Evolutionary conservation across 257 asterid genomes (phyloP).

Genomic region (Penstemon davidsonii): DNA sequence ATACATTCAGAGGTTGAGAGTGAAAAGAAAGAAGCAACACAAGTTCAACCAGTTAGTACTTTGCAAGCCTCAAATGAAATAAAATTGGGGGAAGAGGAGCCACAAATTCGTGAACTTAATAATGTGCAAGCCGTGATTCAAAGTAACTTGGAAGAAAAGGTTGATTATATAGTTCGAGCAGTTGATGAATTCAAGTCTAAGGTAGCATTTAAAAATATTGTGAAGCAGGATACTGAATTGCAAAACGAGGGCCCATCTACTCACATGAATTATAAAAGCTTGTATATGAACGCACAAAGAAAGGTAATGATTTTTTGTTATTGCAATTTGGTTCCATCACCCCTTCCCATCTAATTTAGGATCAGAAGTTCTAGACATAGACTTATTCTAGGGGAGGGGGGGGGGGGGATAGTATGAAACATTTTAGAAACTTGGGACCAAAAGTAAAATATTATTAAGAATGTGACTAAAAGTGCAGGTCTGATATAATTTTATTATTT

Average conservation of each 20-base stretch:
- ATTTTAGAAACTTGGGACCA: no score
- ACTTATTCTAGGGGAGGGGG: no score
- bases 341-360: no score
- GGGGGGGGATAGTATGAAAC: no score
- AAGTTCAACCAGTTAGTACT: not conserved
- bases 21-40: not conserved
- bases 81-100: not conserved
- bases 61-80: not conserved
- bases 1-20: constrained; percentile 3
- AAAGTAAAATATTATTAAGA: no score
- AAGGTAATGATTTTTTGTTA: constrained; percentile 33
- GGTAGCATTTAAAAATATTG: constrained; percentile 27
- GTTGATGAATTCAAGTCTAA: constrained; percentile 32
- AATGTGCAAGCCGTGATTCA: not conserved
- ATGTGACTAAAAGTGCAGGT: no score
- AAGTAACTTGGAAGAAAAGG: constrained; percentile 34
- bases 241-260: constrained; percentile 20
- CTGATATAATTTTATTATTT: not conserved
- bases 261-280: constrained; percentile 36
- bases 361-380: no score
- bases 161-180: constrained; percentile 37
- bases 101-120: not conserved
- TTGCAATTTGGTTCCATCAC: not conserved
- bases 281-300: constrained; percentile 44
- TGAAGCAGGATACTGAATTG: constrained; percentile 27